Base-by-base conservation (phyloP, 2,329 filamentous ascomycete species). In the Beauveria sp. region DNA sequence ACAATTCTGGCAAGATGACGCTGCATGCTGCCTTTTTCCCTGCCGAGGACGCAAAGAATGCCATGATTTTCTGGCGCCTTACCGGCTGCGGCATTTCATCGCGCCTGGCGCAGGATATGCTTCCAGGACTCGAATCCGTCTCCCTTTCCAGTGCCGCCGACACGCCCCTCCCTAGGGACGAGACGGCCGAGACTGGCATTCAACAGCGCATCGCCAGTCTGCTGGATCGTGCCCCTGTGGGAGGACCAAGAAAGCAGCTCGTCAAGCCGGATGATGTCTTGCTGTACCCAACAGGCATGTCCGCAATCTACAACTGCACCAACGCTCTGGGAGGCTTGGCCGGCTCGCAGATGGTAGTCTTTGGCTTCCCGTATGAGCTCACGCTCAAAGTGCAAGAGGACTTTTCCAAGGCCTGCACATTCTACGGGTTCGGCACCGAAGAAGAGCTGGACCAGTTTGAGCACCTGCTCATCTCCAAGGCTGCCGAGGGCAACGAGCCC, bases 231-330 rank as follows among this genome's bases (percentile, higher is more conserved):
- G 51, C 38, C 2, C 51, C 51, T 4, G 38, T 43, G 1, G 51
- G 34, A 2, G 51, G 51, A 62, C 66, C n/a, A 51, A 65, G 12
- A 66, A 69, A 14, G 65, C 69, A n/a, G 67, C 64, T 30, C 66
- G 69, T 52, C 54, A 58, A 61, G 3, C 42, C 69, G 1, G 53
- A 51, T 3, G 81, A 85, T 63, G 76, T 86, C 1, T 83, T 75
- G 55, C 71, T 86, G 22, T 84, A 80, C 66, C 76, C 77, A 5
- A 79, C 79, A 0, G 82, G 82, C 28, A 85, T 85, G 81, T 77
- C 77, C 0, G 74, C 77, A 28, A 77, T 86, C 12, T 80, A 77
- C 60, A 70, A 75, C 26, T 63, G 75, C 1, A 78, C 78, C 42
- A 71, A 72, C 46, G 70, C 73, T 2, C 66, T 83, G 10, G 63